Evolutionary conservation across 2,329 filamentous ascomycete genomes (phyloP), one percentile per base, ranked within the genome.

Genomic region (Penicillium expansum): DNA sequence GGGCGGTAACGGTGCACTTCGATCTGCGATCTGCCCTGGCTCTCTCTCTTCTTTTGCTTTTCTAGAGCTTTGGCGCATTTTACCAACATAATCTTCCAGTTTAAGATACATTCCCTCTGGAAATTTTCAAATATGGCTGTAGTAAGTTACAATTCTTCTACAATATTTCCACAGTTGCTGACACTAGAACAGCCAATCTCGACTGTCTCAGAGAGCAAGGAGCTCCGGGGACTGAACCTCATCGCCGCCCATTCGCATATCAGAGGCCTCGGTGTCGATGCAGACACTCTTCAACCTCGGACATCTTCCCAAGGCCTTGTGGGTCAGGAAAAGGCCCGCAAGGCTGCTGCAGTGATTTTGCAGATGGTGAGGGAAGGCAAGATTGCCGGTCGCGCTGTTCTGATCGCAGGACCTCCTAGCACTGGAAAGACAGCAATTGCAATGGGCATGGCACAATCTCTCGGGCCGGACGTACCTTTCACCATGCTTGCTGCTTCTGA

Each of bases 301-400:
- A 77, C 84, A 29, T 83, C 89, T 47, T 96, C 93, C 14, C 94
- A 99, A 75, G 94, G 94, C 35, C 85, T 99, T 5, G 93, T 99
- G 9, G 94, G 94, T 44, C 94, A 99, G 78, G 88, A 95, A 71
- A 96, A 96, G 81, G 94, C 94, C 55, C 88, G 94, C 59, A 97
- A 97, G 77, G 94, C 94, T 10, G 94, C 94, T 3, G 94, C 93
- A 1, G 89, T 99, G 48, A 96, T 99, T 68, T 80, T 99, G 60
- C 92, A 96, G 80, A 99, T 99, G 94, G 95, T 96, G 69, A 97
- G 96, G 79, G 92, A 97, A 72, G 93, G 93, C 71, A 97, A 97
- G 82, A 97, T 99, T 78, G 94, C 94, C 57, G 94, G 94, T 52
- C 87, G 93, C 69, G 94, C 94, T 33, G 90, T 97, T 32, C 81